Percentiles rank a stretch among this genome's conserved stretches.
These are phyloP conservation scores for Blastomyces emzantsi DNA, from an alignment of 2,329 filamentous ascomycete genomes.

Conservation along the genomic window DNA sequence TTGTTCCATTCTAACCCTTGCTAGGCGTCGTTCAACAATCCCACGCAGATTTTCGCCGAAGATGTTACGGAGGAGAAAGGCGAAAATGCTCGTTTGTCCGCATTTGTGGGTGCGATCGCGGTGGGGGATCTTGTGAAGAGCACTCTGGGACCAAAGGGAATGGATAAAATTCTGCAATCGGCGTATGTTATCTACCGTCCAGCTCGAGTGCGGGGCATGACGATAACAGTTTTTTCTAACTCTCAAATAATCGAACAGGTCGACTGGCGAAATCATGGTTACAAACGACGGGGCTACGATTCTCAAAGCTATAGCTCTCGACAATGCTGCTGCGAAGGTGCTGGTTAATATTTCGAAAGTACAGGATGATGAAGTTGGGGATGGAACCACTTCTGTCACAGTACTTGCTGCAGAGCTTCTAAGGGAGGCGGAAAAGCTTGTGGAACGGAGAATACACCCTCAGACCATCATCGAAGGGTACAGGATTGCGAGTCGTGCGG, in stretches of 20 bases:
- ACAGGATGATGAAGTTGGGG: conserved; percentile 96
- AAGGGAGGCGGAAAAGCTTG: conserved; percentile 91
- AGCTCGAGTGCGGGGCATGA: neutral
- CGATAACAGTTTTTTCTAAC: neutral
- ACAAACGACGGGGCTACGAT: conserved; percentile 99
- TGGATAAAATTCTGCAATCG: conserved; percentile 97
- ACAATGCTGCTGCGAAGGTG: conserved; percentile 97
- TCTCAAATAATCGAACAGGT: conserved; percentile 45
- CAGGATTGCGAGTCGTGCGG: conserved; percentile 88
- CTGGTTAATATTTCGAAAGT: conserved; percentile 99
- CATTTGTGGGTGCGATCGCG: conserved; percentile 95
- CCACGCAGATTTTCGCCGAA: conserved; percentile 96
- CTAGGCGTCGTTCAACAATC: conserved; percentile 49
- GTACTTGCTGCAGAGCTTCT: conserved; percentile 92
- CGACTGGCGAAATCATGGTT: conserved; percentile 94
- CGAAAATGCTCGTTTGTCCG: conserved; percentile 96
- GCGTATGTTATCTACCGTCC: conserved; percentile 52
- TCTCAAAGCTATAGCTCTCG: conserved; percentile 93
- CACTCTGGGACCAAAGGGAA: conserved; percentile 92
- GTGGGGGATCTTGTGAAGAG: conserved; percentile 97
- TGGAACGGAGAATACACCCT: conserved; percentile 97
- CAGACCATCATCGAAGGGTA: conserved; percentile 99
- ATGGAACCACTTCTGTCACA: conserved; percentile 95
- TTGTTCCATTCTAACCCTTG: conserved; percentile 8
- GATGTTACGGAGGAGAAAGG: conserved; percentile 97